A percentile compares a stretch with the other conserved stretches of the same genome.
These are phyloP conservation scores for Euphrasia arctica DNA, from an alignment of 305 asterid species.

Conservation along the genomic window DNA sequence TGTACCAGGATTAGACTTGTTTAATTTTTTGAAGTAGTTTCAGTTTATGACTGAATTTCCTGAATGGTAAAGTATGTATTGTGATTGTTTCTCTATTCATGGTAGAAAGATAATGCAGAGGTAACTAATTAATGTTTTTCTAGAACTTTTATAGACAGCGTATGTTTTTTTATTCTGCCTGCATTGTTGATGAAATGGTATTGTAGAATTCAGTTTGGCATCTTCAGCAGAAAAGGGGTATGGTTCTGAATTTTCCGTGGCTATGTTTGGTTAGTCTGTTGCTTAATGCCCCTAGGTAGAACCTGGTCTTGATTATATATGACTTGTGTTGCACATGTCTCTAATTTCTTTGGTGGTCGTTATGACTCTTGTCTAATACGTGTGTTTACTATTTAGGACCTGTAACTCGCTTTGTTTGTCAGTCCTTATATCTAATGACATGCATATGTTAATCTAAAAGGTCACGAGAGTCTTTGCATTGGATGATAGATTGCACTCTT, in stretches of 20 bases:
- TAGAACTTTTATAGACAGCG: background rate
- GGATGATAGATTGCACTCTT: background rate
- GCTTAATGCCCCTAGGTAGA: background rate
- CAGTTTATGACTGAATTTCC: too few species aligned
- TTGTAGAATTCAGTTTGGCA: background rate
- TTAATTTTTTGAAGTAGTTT: too few species aligned
- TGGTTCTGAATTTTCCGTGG: background rate
- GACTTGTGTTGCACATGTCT: background rate
- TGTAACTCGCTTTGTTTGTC: background rate
- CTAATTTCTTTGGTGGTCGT: constrained; percentile 6
- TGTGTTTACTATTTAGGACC: background rate
- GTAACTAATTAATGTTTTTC: background rate
- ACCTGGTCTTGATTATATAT: background rate
- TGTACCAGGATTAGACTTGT: too few species aligned
- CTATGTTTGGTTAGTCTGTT: background rate
- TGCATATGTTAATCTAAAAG: background rate
- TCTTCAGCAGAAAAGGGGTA: background rate
- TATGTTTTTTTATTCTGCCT: background rate
- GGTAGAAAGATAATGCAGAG: constrained; percentile 8
- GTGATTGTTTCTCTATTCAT: background rate
- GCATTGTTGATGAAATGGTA: background rate
- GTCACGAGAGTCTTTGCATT: background rate
- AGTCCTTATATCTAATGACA: constrained; percentile 3
- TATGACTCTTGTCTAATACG: background rate
- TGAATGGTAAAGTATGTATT: too few species aligned